Evolutionary conservation across 2,329 filamentous ascomycete species (phyloP), one percentile per base, ranked within the genome.

Genomic region (Mycocentrospora acerina): DNA sequence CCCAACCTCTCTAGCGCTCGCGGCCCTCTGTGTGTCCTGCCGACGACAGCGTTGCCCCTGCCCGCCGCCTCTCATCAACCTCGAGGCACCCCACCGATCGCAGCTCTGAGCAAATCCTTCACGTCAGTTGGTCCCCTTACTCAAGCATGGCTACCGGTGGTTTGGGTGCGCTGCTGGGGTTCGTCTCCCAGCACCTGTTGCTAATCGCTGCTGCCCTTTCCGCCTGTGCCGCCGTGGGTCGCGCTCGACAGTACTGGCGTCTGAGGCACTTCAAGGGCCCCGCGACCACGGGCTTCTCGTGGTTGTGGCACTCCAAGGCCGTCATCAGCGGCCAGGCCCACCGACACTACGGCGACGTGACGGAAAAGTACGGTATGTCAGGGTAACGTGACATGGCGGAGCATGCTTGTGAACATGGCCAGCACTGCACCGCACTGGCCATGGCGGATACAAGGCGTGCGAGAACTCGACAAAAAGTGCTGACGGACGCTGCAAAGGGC

Each of bases 211-310:
- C 42, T 12, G 28, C 46, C 29, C 24, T 37, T 16, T 30, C 42
- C 18, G 39, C 42, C n/a, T 59, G 57, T 25, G 24, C 55, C 27
- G 42, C 42, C 9, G 25, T 44, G 29, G 44, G 42, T 19, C 51
- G 60, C n/a, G 31, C 54, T 10, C 46, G 42, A 11, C 45, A 64
- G 37, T 62, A 60, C 37, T 44, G 41, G 40, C 60, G 60, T n/a
- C 40, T 66, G 43, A 52, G 53, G 32, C 55, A 55, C 11, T 62
- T 66, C 44, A 53, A 53, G 17, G 62, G 62, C n/a, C 62, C 62
- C 11, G 19, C 39, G 8, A 55, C 52, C 5, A 55, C 59, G 17
- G 59, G 61, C 4, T 46, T 62, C 25, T 63, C 58, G 12, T 59
- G 58, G 55, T 46, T 53, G 33, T 63, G 58, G 60, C 56, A 62